Evolutionary conservation across 2,329 filamentous ascomycete genomes (phyloP).

Genomic region (Aotearoamyces nothofagi): DNA sequence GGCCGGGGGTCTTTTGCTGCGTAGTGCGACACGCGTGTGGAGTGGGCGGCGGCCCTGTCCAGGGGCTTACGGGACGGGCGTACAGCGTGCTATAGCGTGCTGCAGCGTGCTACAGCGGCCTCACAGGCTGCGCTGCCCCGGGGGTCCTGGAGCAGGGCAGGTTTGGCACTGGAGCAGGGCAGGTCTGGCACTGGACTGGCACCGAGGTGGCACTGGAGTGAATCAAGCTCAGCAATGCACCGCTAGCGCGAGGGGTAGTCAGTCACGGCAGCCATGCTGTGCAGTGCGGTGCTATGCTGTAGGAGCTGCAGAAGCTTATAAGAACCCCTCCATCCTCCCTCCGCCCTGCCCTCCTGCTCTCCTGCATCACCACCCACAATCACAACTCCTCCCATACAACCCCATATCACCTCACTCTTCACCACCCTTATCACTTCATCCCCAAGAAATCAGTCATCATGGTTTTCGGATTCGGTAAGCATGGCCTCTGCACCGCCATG

Average conservation of each 20-base stretch:
- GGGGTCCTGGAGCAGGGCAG: too few relatives aligned
- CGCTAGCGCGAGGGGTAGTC: too few relatives aligned
- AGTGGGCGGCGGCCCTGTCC: neutral
- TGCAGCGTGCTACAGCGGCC: neutral
- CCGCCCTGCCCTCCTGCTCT: too few relatives aligned
- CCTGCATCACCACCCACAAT: neutral
- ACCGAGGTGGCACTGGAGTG: too few relatives aligned
- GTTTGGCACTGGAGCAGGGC: too few relatives aligned
- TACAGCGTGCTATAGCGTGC: neutral
- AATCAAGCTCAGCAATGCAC: too few relatives aligned
- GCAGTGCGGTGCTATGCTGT: too few relatives aligned
- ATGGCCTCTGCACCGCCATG: too few relatives aligned
- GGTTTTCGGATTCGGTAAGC: constrained; percentile 15
- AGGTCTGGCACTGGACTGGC: too few relatives aligned
- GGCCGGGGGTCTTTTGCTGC: neutral
- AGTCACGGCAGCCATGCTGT: too few relatives aligned
- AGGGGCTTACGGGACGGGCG: neutral
- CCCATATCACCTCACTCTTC: neutral
- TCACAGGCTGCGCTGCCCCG: neutral
- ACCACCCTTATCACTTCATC: constrained; percentile 1
- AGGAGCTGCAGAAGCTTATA: too few relatives aligned
- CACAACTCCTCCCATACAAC: neutral
- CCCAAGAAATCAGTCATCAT: constrained; percentile 11
- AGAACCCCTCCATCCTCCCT: constrained; percentile 1
- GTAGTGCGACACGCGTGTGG: neutral